Percentiles rank a stretch among this genome's conserved stretches.
Conservation (phyloP, 164 flowering plant genomes). For the Brasenia schreberi region DNA sequence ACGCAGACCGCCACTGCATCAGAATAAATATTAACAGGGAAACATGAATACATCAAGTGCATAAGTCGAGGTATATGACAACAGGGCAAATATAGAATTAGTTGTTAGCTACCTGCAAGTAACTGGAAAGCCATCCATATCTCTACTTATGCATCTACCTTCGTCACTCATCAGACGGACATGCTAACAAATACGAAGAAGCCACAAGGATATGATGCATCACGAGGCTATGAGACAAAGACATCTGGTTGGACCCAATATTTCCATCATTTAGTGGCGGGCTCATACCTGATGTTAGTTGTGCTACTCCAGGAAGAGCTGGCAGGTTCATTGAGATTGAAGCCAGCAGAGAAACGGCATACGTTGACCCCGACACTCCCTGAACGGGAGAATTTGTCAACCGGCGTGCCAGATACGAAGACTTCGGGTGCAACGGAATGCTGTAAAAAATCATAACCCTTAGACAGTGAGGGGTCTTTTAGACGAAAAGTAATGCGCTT, state of each 20-base stretch:
- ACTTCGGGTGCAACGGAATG: constrained; percentile 79
- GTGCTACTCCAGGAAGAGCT: constrained; percentile 77
- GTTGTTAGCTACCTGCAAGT: constrained; percentile 66
- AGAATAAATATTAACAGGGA: not conserved
- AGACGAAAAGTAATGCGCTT: not conserved
- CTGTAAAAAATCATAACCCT: constrained; percentile 23
- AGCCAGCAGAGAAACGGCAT: constrained; percentile 55
- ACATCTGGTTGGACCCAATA: too few relatives aligned
- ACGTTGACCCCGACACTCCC: constrained; percentile 83
- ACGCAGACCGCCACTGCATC: constrained; percentile 55
- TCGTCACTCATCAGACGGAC: constrained; percentile 60
- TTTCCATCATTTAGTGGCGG: too few relatives aligned
- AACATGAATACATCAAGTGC: not conserved
- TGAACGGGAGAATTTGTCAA: constrained; percentile 69
- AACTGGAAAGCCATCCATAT: constrained; percentile 75
- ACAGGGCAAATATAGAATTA: too few relatives aligned
- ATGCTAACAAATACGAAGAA: constrained; percentile 31
- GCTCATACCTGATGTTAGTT: constrained; percentile 52
- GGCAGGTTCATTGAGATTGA: constrained; percentile 79
- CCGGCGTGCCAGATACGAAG: constrained; percentile 72
- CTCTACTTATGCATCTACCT: constrained; percentile 65
- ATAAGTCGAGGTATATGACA: too few relatives aligned
- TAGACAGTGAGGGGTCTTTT: constrained; percentile 1
- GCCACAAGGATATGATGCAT: not conserved
- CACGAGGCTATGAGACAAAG: too few relatives aligned